Evolutionary conservation across 2,329 filamentous ascomycete species (phyloP).

Genomic region (Trichoderma sp.): DNA sequence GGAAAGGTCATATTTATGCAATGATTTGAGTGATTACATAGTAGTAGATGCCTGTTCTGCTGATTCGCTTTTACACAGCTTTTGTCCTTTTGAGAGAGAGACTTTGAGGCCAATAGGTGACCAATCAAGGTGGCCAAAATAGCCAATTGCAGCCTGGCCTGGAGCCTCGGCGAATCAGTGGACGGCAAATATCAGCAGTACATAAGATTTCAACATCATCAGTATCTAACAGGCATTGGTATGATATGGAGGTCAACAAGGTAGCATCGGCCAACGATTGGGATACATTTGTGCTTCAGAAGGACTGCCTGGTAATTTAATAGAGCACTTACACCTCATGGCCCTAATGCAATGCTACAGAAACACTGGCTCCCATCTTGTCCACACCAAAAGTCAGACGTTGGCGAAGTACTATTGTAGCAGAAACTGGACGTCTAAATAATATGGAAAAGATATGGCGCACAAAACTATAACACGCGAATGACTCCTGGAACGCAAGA

Average conservation of each 20-base stretch:
- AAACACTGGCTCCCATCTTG: neutral
- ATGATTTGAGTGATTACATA: neutral
- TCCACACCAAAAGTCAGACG: neutral
- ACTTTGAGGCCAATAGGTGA: neutral
- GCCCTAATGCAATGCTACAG: neutral
- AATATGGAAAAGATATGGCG: conserved; percentile 18
- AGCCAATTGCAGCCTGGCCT: neutral
- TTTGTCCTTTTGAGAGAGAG: neutral
- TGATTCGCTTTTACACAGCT: neutral
- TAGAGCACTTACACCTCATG: neutral
- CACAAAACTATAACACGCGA: conserved; percentile 21
- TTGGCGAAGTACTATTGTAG: conserved; percentile 12
- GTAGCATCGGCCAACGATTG: neutral
- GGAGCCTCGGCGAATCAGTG: neutral
- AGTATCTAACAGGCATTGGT: neutral
- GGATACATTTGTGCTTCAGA: neutral
- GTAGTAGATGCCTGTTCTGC: neutral
- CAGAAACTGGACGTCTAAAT: conserved; percentile 20
- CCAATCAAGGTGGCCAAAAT: neutral
- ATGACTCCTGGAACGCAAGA: conserved; percentile 23
- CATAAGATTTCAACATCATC: no score
- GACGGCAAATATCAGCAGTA: neutral
- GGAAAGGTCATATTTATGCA: neutral
- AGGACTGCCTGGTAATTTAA: neutral
- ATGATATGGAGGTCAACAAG: neutral